phyloP scores from a whole-genome alignment of 148 eudicot species.

The Drosera capensis region DNA sequence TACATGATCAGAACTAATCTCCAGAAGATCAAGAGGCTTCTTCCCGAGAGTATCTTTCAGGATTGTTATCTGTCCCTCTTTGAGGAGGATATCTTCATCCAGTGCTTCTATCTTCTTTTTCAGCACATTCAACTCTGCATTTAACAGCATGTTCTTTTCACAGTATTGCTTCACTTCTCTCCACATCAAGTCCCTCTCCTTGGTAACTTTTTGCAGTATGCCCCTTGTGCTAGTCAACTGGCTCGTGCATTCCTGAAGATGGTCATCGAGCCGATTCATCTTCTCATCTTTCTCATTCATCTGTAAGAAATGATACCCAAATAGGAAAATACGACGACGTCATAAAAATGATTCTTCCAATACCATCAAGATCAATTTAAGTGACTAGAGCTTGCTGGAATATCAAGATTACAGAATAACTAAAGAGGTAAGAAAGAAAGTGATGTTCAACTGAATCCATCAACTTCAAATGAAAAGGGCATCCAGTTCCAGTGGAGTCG shows the following conservation, averaged over 20 bases:
- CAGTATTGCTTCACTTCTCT: constrained; percentile 57
- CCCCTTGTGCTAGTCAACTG: constrained; percentile 36
- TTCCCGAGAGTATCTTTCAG: constrained; percentile 45
- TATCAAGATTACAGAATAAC: too few relatives aligned
- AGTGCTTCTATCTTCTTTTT: constrained; percentile 70
- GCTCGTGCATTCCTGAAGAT: constrained; percentile 52
- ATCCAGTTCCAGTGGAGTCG: neutral
- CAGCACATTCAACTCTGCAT: constrained; percentile 43
- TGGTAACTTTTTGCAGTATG: constrained; percentile 52
- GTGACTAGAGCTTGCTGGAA: too few relatives aligned
- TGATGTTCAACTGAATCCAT: neutral
- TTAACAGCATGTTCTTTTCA: constrained; percentile 69
- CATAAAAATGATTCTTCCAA: too few relatives aligned
- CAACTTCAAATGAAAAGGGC: neutral
- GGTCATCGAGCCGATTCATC: constrained; percentile 34
- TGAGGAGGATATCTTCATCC: constrained; percentile 72
- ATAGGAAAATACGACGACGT: neutral
- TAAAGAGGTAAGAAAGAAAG: too few relatives aligned
- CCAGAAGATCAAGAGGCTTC: constrained; percentile 68
- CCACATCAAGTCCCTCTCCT: constrained; percentile 85
- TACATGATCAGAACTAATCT: constrained; percentile 28
- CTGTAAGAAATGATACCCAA: constrained; percentile 14
- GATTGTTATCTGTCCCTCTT: constrained; percentile 85
- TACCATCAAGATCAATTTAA: too few relatives aligned
- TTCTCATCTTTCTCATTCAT: constrained; percentile 64